These are phyloP conservation scores for Suillus subaureus DNA, from an alignment of 768 basidiomycete genomes.

Conservation along the genomic window DNA sequence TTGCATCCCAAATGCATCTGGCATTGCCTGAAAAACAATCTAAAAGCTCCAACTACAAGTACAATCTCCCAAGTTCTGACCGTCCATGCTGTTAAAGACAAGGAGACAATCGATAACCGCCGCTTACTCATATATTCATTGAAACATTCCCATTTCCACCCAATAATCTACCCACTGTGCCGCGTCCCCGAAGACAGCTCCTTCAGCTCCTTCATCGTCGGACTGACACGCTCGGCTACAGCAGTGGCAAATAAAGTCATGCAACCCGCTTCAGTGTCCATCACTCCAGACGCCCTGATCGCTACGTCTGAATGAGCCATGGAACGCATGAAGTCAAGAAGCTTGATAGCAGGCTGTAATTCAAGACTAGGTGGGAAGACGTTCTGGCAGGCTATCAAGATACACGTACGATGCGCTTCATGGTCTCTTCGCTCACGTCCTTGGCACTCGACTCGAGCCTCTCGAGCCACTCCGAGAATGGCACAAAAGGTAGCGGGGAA, in stretches of 20 bases:
- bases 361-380: background rate
- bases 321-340: conserved; percentile 29
- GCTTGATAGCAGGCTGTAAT: conserved; percentile 32
- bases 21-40: too few relatives aligned
- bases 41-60: background rate
- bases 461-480: conserved; percentile 31
- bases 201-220: conserved; percentile 28
- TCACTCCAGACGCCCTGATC: conserved; percentile 2
- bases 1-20: too few relatives aligned
- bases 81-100: background rate
- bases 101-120: background rate
- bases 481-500: conserved; percentile 26
- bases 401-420: conserved; percentile 28
- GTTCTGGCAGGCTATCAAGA: background rate
- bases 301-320: conserved; percentile 19
- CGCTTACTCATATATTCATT: background rate
- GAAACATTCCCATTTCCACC: conserved; percentile 25
- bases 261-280: conserved; percentile 4
- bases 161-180: conserved; percentile 39
- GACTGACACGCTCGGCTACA: conserved; percentile 31
- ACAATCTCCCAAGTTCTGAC: background rate
- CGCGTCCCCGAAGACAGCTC: conserved; percentile 25
- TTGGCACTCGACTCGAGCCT: conserved; percentile 15
- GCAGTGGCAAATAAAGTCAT: conserved; percentile 22
- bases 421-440: conserved; percentile 20